A percentile compares a stretch with the other conserved stretches of the same genome.
These are phyloP conservation scores for Aspergillus sp. DNA, from an alignment of 2,329 filamentous ascomycete genomes.

Conservation along the genomic window DNA sequence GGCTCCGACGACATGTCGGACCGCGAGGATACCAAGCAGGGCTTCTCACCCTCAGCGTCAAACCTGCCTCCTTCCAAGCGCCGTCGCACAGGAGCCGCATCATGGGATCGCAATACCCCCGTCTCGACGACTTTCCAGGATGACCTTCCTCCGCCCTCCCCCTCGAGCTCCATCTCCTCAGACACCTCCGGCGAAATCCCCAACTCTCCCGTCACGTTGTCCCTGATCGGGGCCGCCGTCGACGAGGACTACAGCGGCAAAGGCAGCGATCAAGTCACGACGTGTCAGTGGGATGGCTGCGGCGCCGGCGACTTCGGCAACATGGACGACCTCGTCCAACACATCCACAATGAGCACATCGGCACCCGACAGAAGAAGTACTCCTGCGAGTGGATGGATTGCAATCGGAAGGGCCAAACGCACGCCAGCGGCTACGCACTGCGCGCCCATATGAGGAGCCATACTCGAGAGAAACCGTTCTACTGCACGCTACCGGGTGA, in stretches of 20 bases:
- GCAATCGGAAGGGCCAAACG: slow-evolving; percentile 79
- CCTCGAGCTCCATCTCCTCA: slow-evolving; percentile 73
- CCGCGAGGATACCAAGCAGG: slow-evolving; percentile 55
- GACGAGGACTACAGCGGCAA: slow-evolving; percentile 69
- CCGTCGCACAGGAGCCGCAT: slow-evolving; percentile 44
- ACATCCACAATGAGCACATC: slow-evolving; percentile 92
- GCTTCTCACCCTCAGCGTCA: slow-evolving; percentile 45
- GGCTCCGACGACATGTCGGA: slow-evolving; percentile 60
- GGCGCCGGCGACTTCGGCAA: slow-evolving; percentile 68
- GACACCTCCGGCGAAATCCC: slow-evolving; percentile 87
- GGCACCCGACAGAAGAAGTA: slow-evolving; percentile 93
- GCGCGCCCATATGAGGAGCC: slow-evolving; percentile 95
- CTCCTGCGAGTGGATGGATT: slow-evolving; percentile 96
- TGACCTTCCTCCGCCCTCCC: slow-evolving; percentile 45
- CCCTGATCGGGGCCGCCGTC: slow-evolving; percentile 39
- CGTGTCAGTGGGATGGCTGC: slow-evolving; percentile 77
- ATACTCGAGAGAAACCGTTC: slow-evolving; percentile 97
- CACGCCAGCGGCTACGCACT: slow-evolving; percentile 95
- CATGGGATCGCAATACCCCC: slow-evolving; percentile 52
- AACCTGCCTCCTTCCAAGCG: slow-evolving; percentile 50
- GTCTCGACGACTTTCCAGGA: slow-evolving; percentile 43
- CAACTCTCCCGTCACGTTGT: slow-evolving; percentile 60
- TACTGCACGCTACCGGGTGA: slow-evolving; percentile 91
- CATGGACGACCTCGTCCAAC: slow-evolving; percentile 78
- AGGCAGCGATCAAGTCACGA: slow-evolving; percentile 70